A percentile compares a stretch with the other conserved stretches of the same genome.
Evolutionary conservation across 2,329 filamentous ascomycete genomes (phyloP).

Genomic region (Phialophora expanda): DNA sequence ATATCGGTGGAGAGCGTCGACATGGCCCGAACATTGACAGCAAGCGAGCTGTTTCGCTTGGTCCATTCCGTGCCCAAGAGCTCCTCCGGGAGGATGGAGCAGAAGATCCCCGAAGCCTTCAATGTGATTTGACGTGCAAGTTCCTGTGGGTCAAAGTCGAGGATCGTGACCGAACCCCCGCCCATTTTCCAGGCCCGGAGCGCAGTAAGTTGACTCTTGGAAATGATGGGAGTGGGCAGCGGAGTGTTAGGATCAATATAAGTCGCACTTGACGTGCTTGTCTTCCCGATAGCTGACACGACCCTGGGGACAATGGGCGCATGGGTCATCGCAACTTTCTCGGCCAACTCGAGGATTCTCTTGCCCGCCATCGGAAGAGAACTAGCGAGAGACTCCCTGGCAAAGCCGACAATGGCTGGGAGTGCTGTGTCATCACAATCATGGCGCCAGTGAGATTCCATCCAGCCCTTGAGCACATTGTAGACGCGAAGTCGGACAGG

Average conservation of each 20-base stretch:
- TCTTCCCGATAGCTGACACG: slow-evolving; percentile 86
- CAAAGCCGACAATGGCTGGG: slow-evolving; percentile 77
- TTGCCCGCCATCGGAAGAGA: slow-evolving; percentile 77
- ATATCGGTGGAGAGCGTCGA: slow-evolving; percentile 89
- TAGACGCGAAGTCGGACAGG: slow-evolving; percentile 90
- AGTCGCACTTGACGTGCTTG: slow-evolving; percentile 73
- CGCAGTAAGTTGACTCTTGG: slow-evolving; percentile 74
- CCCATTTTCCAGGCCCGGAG: slow-evolving; percentile 77
- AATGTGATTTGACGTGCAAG: slow-evolving; percentile 89
- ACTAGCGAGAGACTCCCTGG: slow-evolving; percentile 70
- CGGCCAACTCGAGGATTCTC: slow-evolving; percentile 77
- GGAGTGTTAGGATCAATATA: slow-evolving; percentile 74
- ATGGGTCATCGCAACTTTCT: slow-evolving; percentile 75
- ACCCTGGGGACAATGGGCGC: slow-evolving; percentile 80
- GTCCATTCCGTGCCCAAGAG: slow-evolving; percentile 92
- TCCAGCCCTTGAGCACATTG: slow-evolving; percentile 96
- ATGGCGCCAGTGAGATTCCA: slow-evolving; percentile 93
- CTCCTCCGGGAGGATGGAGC: slow-evolving; percentile 88
- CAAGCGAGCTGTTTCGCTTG: slow-evolving; percentile 78
- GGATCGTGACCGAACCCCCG: slow-evolving; percentile 70
- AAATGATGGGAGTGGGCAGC: slow-evolving; percentile 71
- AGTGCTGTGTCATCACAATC: slow-evolving; percentile 79
- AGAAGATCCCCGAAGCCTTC: slow-evolving; percentile 90
- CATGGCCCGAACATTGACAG: slow-evolving; percentile 92
- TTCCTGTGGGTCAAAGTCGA: slow-evolving; percentile 91